Evolutionary conservation across 129 eudicot species (phyloP).

Genomic region (Tagetes erecta): DNA sequence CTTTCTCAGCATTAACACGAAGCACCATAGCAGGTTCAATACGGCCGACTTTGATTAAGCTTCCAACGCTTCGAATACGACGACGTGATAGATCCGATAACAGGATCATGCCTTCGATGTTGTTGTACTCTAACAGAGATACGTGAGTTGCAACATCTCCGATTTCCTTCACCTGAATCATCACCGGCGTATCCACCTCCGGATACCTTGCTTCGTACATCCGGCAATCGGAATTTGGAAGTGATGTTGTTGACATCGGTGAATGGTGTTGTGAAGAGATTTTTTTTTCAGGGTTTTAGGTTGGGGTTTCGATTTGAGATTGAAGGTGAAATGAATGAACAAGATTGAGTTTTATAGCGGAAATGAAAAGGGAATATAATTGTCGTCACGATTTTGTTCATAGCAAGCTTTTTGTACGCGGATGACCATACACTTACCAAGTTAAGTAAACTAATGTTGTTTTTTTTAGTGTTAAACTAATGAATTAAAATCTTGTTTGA

Average conservation of each 20-base stretch:
- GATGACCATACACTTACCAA: too few relatives aligned
- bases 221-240: constrained; percentile 47
- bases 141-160: constrained; percentile 73
- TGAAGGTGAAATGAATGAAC: background rate
- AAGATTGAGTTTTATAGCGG: background rate
- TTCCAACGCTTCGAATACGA: constrained; percentile 72
- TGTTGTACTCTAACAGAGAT: constrained; percentile 65
- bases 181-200: constrained; percentile 58
- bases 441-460: too few relatives aligned
- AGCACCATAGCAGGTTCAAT: constrained; percentile 78
- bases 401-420: too few relatives aligned
- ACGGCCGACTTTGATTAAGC: constrained; percentile 67
- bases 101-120: constrained; percentile 73
- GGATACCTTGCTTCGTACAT: constrained; percentile 55
- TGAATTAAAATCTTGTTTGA: too few relatives aligned
- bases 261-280: background rate
- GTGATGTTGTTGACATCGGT: constrained; percentile 30
- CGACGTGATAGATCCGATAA: constrained; percentile 72
- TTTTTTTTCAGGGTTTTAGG: constrained; percentile 31
- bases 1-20: constrained; percentile 66
- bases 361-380: background rate
- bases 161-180: constrained; percentile 60
- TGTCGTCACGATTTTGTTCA: background rate
- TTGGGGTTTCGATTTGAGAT: constrained; percentile 25
- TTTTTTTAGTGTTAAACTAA: too few relatives aligned